Evolutionary conservation across 352 stramenopile genomes (phyloP).

Genomic region (Thalassiosira hispida): DNA sequence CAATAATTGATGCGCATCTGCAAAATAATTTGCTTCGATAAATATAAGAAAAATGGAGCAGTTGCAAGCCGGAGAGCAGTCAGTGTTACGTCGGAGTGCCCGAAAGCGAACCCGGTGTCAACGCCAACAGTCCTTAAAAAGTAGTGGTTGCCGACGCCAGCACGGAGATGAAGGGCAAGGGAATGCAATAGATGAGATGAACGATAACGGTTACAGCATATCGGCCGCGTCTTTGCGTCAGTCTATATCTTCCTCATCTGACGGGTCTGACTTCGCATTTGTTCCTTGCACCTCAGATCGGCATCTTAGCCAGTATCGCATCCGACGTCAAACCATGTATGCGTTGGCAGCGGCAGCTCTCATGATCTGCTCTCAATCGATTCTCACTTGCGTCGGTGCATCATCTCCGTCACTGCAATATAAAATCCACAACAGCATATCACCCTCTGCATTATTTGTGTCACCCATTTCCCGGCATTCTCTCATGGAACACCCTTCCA

Average conservation of each 20-base stretch:
- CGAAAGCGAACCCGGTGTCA: not conserved
- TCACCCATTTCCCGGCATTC: not conserved
- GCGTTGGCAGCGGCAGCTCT: conserved; percentile 10
- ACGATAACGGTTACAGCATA: not conserved
- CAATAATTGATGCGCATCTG: too few relatives aligned
- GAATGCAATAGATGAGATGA: not conserved
- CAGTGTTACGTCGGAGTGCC: not conserved
- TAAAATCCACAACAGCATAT: not conserved
- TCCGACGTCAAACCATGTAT: conserved; percentile 1
- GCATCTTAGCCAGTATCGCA: not conserved
- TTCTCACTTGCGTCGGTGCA: conserved; percentile 4
- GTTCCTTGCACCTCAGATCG: not conserved
- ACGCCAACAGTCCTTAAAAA: not conserved
- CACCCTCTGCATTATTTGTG: conserved; percentile 12
- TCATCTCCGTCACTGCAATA: not conserved
- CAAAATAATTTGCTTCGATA: too few relatives aligned
- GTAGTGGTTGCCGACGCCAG: not conserved
- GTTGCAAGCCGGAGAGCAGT: not conserved
- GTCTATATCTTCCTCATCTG: not conserved
- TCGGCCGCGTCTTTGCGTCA: not conserved
- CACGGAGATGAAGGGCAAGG: not conserved
- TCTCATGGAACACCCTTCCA: conserved; percentile 21
- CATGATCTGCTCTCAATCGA: conserved; percentile 4
- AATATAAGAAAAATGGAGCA: conserved; percentile 2
- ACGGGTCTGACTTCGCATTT: not conserved